These are phyloP conservation scores for Pezicula radicicola DNA, from an alignment of 2,329 filamentous ascomycete genomes.

Conservation along the genomic window DNA sequence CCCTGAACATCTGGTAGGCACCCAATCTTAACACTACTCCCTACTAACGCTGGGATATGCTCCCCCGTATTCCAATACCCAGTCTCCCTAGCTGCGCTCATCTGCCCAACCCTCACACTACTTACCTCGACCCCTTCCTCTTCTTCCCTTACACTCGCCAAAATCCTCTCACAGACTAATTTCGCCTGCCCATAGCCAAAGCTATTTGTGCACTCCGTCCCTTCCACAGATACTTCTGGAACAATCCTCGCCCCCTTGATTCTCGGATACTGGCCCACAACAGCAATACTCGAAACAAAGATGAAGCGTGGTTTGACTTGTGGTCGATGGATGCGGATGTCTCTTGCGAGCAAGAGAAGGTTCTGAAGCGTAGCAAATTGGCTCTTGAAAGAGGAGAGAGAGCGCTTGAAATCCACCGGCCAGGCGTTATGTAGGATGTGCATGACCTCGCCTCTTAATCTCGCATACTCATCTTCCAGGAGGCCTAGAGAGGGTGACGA, in stretches of 20 bases:
- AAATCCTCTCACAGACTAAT: no score
- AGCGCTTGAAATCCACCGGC: conserved; percentile 41
- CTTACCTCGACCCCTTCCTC: no score
- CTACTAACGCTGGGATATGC: conserved; percentile 46
- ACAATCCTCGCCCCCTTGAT: background rate
- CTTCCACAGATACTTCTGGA: background rate
- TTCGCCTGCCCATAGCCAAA: no score
- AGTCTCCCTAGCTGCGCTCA: conserved; percentile 19
- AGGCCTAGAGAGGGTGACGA: no score
- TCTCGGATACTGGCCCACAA: conserved; percentile 10
- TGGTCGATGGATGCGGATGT: no score
- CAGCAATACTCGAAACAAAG: background rate
- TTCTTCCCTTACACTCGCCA: no score
- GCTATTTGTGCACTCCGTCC: conserved; percentile 31
- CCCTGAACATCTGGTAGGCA: conserved; percentile 34
- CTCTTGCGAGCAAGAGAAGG: no score
- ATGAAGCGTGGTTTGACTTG: background rate
- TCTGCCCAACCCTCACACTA: no score
- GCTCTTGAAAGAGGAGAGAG: conserved; percentile 33
- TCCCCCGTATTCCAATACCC: conserved; percentile 52
- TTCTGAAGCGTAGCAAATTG: conserved; percentile 37
- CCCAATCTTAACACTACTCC: conserved; percentile 41
- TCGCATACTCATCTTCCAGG: no score
- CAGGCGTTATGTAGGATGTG: conserved; percentile 49
- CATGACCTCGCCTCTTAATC: conserved; percentile 29